Percentiles rank a stretch among this genome's conserved stretches.
phyloP scores from a whole-genome alignment of 495 filamentous ascomycete genomes.

The Talaromyces thailandensis region DNA sequence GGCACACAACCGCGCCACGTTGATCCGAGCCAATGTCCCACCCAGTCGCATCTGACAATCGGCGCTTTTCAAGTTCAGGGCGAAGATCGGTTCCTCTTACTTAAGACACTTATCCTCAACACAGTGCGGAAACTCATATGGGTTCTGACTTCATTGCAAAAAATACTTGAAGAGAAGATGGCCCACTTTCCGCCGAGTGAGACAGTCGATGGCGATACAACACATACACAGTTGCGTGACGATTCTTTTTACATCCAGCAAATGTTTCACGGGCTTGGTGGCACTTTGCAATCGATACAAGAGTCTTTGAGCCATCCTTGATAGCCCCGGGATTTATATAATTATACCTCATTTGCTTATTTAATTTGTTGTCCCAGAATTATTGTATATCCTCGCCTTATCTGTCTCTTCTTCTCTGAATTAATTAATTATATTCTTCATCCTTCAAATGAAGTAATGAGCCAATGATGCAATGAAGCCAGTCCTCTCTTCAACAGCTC shows the following conservation, averaged over 20 bases:
- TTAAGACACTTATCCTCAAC: not conserved
- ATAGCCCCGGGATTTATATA: not conserved
- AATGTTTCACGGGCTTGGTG: not conserved
- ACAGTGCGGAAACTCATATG: not conserved
- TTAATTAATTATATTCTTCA: no score
- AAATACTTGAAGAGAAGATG: conserved; percentile 11
- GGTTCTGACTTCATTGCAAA: conserved; percentile 8
- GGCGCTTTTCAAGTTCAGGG: not conserved
- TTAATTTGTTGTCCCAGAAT: not conserved
- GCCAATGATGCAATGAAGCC: no score
- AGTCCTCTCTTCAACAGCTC: not conserved
- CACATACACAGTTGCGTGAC: not conserved
- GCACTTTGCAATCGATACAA: not conserved
- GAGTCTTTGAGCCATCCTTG: not conserved
- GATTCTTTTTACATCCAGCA: not conserved
- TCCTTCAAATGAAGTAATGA: no score
- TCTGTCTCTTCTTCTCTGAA: not conserved
- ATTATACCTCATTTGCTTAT: not conserved
- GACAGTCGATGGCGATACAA: not conserved
- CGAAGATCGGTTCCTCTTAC: not conserved
- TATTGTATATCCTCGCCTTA: not conserved
- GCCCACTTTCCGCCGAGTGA: not conserved
- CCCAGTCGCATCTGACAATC: not conserved
- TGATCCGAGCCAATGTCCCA: not conserved
- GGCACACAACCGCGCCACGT: not conserved